These are phyloP conservation scores for Phytophthora parvispora DNA, from an alignment of 352 stramenopile genomes.

Conservation along the genomic window DNA sequence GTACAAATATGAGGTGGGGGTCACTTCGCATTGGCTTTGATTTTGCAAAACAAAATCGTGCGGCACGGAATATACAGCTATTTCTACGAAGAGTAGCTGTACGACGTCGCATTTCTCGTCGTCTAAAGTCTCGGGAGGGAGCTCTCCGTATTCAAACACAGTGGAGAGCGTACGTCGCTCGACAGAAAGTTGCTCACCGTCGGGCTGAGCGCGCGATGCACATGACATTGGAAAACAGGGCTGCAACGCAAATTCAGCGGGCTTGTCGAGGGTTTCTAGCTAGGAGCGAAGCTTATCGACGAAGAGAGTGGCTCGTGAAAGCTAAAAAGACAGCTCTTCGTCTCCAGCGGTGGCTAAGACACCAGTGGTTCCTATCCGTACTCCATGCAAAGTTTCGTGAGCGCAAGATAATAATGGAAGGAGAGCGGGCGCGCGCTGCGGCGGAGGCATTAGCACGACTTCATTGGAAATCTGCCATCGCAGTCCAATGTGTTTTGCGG, in stretches of 20 bases:
- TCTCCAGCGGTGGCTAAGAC: slow-evolving; percentile 36
- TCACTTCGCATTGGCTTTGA: slow-evolving; percentile 69
- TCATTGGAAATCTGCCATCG: slow-evolving; percentile 25
- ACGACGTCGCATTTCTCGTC: slow-evolving; percentile 32
- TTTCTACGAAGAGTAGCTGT: slow-evolving; percentile 56
- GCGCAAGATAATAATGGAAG: slow-evolving; percentile 38
- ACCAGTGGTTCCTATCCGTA: slow-evolving; percentile 13
- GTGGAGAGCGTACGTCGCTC: slow-evolving; percentile 41
- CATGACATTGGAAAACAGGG: slow-evolving; percentile 20
- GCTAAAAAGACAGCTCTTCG: slow-evolving; percentile 5
- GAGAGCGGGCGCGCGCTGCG: slow-evolving; percentile 28
- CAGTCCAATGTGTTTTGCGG: slow-evolving; percentile 53
- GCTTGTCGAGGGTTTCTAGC: slow-evolving; percentile 35
- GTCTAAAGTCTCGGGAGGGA: slow-evolving; percentile 26
- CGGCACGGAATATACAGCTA: slow-evolving; percentile 56
- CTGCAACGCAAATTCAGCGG: slow-evolving; percentile 42
- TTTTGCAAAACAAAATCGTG: slow-evolving; percentile 56
- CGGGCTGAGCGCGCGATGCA: slow-evolving; percentile 5
- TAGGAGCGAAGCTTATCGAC: slow-evolving; percentile 15
- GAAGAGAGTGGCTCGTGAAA: slow-evolving; percentile 27
- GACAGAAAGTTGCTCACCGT: slow-evolving; percentile 22
- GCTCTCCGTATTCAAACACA: slow-evolving; percentile 46
- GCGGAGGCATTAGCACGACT: slow-evolving; percentile 37
- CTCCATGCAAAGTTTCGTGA: slow-evolving; percentile 35
- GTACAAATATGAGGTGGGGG: slow-evolving; percentile 62